Conservation (phyloP, 768 basidiomycete genomes). For the Dioszegia crocea region DNA sequence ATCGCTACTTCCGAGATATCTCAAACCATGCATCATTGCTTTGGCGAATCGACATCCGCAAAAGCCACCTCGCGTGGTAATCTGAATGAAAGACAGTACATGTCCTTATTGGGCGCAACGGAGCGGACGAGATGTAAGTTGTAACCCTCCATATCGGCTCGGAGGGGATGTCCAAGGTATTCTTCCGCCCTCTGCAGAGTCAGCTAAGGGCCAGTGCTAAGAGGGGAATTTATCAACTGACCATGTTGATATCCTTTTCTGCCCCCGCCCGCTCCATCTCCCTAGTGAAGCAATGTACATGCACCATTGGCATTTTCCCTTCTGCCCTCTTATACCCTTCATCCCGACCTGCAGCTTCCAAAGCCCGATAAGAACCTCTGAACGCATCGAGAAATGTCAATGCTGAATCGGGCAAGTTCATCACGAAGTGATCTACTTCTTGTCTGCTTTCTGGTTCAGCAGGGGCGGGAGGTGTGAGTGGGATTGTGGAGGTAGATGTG, state of each 20-base stretch:
- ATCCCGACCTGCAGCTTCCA: constrained; percentile 45
- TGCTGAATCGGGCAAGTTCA: constrained; percentile 94
- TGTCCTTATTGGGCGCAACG: constrained; percentile 92
- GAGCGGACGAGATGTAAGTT: constrained; percentile 74
- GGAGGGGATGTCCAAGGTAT: constrained; percentile 59
- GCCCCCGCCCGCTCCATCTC: constrained; percentile 68
- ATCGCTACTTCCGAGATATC: no score
- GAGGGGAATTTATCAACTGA: no score
- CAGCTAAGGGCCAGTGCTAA: neutral
- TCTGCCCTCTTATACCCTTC: constrained; percentile 56
- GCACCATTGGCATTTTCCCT: constrained; percentile 74
- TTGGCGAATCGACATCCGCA: neutral
- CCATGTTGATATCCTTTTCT: constrained; percentile 72
- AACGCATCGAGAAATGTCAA: constrained; percentile 86
- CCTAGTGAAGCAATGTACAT: constrained; percentile 93
- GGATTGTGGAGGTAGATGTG: neutral
- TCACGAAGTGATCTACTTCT: constrained; percentile 80
- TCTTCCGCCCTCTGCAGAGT: constrained; percentile 64
- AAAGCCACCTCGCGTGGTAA: constrained; percentile 57
- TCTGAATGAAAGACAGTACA: constrained; percentile 93
- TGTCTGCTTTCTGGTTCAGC: constrained; percentile 26
- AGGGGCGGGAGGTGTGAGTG: neutral
- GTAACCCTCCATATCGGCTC: constrained; percentile 43
- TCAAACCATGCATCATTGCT: no score
- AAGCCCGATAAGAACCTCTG: constrained; percentile 61